Conservation (phyloP, 2,329 filamentous ascomycete species). For the Calonectria naviculata region DNA sequence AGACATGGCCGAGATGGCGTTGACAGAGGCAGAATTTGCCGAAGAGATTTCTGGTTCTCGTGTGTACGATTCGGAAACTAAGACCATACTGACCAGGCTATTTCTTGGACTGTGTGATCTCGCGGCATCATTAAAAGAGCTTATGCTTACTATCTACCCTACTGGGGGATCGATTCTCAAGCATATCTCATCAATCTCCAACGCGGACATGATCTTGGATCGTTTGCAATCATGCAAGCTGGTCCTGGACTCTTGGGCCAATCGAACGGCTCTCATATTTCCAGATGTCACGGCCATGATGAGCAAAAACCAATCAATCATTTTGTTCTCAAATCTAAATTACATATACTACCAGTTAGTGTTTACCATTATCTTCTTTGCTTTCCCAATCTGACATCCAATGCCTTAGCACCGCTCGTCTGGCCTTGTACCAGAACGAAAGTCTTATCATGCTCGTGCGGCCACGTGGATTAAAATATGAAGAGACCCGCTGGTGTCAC, state of each 20-base stretch:
- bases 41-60: constrained; percentile 11
- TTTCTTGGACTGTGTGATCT: constrained; percentile 24
- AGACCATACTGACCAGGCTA: constrained; percentile 4
- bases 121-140: constrained; percentile 20
- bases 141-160: constrained; percentile 19
- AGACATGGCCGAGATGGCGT: not conserved
- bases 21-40: constrained; percentile 17
- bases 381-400: not conserved
- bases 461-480: not conserved
- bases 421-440: constrained; percentile 22
- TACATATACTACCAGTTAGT: constrained; percentile 30
- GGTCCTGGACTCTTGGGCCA: not conserved
- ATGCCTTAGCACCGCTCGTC: constrained; percentile 23
- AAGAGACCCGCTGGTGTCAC: not conserved
- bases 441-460: constrained; percentile 9
- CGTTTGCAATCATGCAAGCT: constrained; percentile 8
- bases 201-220: not conserved
- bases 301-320: not conserved
- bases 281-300: not conserved
- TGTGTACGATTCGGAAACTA: constrained; percentile 13
- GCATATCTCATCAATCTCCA: not conserved
- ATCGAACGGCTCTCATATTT: not conserved
- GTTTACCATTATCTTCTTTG: not conserved
- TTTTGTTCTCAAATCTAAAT: constrained; percentile 18
- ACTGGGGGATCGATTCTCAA: not conserved